Conservation (phyloP, 1,284 basidiomycete species). For the Puccinia polysora region DNA sequence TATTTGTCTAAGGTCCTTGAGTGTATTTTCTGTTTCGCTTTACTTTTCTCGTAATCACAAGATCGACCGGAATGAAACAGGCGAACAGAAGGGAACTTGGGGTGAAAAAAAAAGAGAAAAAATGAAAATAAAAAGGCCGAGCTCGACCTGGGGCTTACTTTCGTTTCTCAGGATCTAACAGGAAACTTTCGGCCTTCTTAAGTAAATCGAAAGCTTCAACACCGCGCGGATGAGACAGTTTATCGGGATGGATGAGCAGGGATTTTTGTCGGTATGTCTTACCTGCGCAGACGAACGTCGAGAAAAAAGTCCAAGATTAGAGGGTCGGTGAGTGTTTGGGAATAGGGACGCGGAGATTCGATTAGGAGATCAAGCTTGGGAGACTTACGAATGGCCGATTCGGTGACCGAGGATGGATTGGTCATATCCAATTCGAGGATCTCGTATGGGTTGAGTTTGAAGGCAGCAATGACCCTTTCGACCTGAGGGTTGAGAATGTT, state of each 20-base stretch:
- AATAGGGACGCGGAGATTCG: neutral
- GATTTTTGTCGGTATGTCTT: conserved; percentile 37
- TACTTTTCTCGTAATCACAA: neutral
- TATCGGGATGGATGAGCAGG: conserved; percentile 41
- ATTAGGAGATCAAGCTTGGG: neutral
- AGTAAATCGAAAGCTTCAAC: conserved; percentile 37
- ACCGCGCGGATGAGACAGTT: conserved; percentile 41
- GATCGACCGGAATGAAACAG: neutral
- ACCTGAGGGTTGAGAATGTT: neutral
- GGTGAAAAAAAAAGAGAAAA: neutral
- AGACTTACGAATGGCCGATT: conserved; percentile 27
- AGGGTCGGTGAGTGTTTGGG: neutral
- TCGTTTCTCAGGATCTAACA: conserved; percentile 36
- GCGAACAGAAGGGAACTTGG: neutral
- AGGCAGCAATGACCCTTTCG: conserved; percentile 28
- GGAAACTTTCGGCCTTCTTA: conserved; percentile 37
- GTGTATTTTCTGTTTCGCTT: neutral
- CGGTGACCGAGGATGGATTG: conserved; percentile 7
- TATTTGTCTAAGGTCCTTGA: no score
- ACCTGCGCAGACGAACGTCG: neutral
- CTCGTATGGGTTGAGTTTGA: conserved; percentile 41
- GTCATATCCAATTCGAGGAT: conserved; percentile 30
- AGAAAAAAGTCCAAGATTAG: neutral
- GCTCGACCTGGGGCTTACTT: neutral
- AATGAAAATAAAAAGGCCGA: neutral